Conservation (phyloP, 768 basidiomycete species). For the Suillus paluster region DNA sequence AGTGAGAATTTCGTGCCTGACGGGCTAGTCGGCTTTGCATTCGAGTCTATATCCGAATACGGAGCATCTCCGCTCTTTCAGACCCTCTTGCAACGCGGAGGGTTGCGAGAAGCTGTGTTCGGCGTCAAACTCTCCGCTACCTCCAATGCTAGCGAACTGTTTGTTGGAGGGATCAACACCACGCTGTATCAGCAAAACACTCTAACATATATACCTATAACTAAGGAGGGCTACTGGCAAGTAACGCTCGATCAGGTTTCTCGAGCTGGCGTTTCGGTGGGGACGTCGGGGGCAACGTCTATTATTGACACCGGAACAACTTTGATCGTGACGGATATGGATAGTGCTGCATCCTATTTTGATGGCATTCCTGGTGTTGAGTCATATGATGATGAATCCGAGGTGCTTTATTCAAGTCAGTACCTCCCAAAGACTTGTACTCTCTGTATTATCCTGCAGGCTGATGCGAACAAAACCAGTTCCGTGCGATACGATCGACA, state of each 20-base stretch:
- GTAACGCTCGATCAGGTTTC: constrained; percentile 34
- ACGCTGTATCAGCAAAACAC: constrained; percentile 50
- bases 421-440: neutral
- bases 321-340: constrained; percentile 30
- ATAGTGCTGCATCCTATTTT: constrained; percentile 32
- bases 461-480: constrained; percentile 22
- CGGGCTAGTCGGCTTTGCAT: constrained; percentile 50
- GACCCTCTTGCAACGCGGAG: constrained; percentile 44
- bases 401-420: constrained; percentile 38
- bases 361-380: constrained; percentile 33
- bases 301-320: constrained; percentile 42
- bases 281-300: constrained; percentile 21
- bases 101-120: constrained; percentile 43
- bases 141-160: constrained; percentile 50
- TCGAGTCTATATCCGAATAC: constrained; percentile 42
- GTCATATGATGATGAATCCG: constrained; percentile 1
- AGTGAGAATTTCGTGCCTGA: constrained; percentile 36
- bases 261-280: constrained; percentile 21
- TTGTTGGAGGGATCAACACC: constrained; percentile 57
- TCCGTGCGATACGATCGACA: constrained; percentile 35
- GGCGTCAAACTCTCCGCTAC: constrained; percentile 51
- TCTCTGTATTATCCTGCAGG: neutral
- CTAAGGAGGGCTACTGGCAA: constrained; percentile 42
- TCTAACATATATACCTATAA: constrained; percentile 42
- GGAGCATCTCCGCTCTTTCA: constrained; percentile 46